Percentiles rank a stretch among this genome's conserved stretches.
phyloP scores from a whole-genome alignment of 129 eudicot species.

The Scalesia atractyloides region DNA sequence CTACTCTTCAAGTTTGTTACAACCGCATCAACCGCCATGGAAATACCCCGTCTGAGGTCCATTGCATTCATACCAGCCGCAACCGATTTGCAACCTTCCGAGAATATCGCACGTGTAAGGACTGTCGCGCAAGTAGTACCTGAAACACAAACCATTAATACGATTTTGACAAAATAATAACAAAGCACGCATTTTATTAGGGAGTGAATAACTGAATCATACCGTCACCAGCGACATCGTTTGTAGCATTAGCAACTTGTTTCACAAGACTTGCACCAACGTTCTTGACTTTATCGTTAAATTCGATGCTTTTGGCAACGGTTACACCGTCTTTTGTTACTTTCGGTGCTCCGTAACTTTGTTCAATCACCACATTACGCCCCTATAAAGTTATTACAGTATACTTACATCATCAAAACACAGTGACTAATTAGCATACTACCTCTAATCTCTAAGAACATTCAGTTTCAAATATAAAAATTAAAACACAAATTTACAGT shows the following conservation, averaged over 20 bases:
- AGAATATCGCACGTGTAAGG: slow-evolving; percentile 70
- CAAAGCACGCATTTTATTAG: not conserved
- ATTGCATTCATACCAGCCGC: slow-evolving; percentile 46
- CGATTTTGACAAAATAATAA: not conserved
- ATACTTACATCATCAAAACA: too few species aligned
- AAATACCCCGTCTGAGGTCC: slow-evolving; percentile 57
- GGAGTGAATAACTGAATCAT: slow-evolving; percentile 16
- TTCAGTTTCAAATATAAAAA: not conserved
- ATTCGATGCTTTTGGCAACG: slow-evolving; percentile 80
- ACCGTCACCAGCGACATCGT: slow-evolving; percentile 95
- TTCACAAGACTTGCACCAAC: slow-evolving; percentile 87
- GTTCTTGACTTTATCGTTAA: slow-evolving; percentile 71
- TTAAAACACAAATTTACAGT: not conserved
- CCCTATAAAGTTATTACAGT: slow-evolving; percentile 55
- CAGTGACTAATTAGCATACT: not conserved
- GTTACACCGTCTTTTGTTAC: slow-evolving; percentile 98
- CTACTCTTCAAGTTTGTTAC: slow-evolving; percentile 72
- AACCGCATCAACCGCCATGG: slow-evolving; percentile 83
- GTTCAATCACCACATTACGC: slow-evolving; percentile 84
- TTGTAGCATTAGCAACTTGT: slow-evolving; percentile 86
- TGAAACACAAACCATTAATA: slow-evolving; percentile 14
- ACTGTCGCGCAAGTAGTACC: slow-evolving; percentile 94
- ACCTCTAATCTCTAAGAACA: not conserved
- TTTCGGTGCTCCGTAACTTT: slow-evolving; percentile 84
- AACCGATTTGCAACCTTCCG: slow-evolving; percentile 41